Conservation (phyloP, 2,329 filamentous ascomycete species). For the Fusarium stilboides region DNA sequence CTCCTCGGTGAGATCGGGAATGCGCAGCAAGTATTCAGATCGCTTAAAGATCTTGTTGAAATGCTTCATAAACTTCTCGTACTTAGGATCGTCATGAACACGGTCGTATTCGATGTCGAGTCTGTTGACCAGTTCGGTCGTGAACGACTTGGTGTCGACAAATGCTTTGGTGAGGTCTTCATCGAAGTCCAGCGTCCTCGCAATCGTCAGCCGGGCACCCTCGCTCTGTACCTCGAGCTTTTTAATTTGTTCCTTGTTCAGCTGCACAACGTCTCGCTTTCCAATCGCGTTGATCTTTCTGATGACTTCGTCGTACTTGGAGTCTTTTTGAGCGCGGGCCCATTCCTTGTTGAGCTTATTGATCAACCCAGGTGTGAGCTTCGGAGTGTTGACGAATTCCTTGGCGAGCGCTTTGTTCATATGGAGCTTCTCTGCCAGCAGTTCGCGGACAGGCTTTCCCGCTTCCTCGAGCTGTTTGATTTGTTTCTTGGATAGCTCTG, state of each 20-base stretch:
- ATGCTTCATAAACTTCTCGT: neutral
- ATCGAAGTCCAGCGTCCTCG: neutral
- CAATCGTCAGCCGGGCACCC: neutral
- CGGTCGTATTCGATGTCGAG: conserved; percentile 19
- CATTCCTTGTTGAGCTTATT: conserved; percentile 17
- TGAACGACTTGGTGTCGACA: neutral
- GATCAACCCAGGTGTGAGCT: conserved; percentile 3
- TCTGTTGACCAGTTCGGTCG: conserved; percentile 1
- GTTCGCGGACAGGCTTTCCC: neutral
- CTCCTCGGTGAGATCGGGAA: no score
- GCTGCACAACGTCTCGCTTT: neutral
- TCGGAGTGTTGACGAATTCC: conserved; percentile 11
- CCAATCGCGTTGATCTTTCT: neutral
- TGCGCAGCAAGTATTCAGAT: no score
- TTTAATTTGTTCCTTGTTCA: neutral
- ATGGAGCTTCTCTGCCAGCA: neutral
- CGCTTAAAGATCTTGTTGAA: conserved; percentile 1
- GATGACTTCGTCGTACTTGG: neutral
- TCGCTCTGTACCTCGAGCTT: neutral
- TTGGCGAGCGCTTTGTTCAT: conserved; percentile 6
- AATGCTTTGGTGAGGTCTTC: neutral
- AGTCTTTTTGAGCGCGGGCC: neutral
- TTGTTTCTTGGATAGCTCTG: conserved; percentile 1
- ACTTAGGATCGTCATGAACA: neutral
- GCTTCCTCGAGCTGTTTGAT: conserved; percentile 5